Evolutionary conservation across 768 basidiomycete species (phyloP).

Genomic region (Boletus rubescentipes): DNA sequence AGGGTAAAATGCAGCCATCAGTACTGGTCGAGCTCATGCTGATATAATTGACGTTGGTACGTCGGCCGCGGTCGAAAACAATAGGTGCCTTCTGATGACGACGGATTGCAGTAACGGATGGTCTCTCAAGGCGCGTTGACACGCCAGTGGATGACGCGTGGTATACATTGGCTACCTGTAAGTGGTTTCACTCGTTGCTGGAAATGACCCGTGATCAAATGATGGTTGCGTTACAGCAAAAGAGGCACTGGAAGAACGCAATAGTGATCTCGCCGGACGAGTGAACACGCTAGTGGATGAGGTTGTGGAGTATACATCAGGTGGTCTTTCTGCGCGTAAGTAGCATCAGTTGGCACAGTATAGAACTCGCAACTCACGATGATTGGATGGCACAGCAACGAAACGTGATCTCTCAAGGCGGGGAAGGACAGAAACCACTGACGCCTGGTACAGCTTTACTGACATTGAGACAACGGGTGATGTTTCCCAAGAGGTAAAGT

Average conservation of each 20-base stretch:
- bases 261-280: background rate
- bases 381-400: background rate
- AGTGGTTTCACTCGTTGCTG: background rate
- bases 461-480: background rate
- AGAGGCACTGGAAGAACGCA: background rate
- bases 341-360: background rate
- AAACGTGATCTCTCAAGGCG: background rate
- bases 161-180: background rate
- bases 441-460: background rate
- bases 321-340: background rate
- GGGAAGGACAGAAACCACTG: background rate
- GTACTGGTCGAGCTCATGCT: background rate
- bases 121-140: background rate
- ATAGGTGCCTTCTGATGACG: background rate
- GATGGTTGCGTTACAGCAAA: background rate
- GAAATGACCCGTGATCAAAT: background rate
- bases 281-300: background rate
- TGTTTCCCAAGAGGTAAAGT: background rate
- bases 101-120: background rate
- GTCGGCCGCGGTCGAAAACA: background rate
- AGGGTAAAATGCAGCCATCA: slow-evolving; percentile 4
- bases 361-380: background rate
- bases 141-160: background rate
- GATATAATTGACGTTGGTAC: background rate
- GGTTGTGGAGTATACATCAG: background rate